Conservation (phyloP, 2,329 filamentous ascomycete species). For the Paracoccidioides lutzii region DNA sequence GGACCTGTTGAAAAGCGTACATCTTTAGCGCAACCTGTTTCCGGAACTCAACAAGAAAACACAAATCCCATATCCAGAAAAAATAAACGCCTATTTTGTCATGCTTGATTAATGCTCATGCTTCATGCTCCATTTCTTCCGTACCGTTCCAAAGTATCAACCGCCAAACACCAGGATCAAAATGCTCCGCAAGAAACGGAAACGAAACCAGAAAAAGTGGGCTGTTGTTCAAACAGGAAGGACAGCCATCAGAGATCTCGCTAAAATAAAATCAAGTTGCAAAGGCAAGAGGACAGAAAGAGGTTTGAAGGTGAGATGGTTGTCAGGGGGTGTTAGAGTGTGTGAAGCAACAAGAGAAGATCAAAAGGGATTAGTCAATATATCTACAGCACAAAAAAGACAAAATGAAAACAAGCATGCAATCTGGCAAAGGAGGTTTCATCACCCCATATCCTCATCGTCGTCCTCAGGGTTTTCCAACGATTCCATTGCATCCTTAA, state of each 20-base stretch:
- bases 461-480: conserved; percentile 64
- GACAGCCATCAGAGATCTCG: neutral
- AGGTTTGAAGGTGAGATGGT: neutral
- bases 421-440: neutral
- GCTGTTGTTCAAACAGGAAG: neutral
- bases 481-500: conserved; percentile 93
- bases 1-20: neutral
- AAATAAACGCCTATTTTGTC: neutral
- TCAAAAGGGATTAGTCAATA: neutral
- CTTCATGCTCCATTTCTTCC: neutral
- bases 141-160: neutral
- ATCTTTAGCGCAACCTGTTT: neutral
- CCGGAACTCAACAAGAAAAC: neutral
- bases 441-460: conserved; percentile 38
- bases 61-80: neutral
- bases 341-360: too few relatives aligned
- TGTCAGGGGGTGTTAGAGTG: neutral
- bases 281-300: neutral
- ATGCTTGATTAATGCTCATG: conserved; percentile 1
- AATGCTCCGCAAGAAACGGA: neutral
- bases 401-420: neutral
- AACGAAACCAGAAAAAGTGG: too few relatives aligned
- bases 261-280: neutral
- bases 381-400: neutral
- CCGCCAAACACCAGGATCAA: neutral